Base-by-base conservation (phyloP, 1,284 basidiomycete genomes). In the Puccinia hordei region DNA sequence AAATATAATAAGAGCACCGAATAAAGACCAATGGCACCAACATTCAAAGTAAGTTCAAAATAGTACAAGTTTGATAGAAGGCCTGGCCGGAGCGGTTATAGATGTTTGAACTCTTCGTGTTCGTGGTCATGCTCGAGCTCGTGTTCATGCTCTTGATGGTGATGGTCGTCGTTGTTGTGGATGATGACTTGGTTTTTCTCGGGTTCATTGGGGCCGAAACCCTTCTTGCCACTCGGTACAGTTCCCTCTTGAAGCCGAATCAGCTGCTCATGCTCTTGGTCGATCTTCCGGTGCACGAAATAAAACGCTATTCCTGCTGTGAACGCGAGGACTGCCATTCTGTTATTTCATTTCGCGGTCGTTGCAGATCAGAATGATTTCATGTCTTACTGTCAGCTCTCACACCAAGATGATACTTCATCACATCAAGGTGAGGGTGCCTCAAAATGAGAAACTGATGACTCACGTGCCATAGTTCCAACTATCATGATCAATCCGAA, bases 381-480 rank as follows among this genome's bases (percentile, higher is more conserved):
- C 41, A 44, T 8, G 6, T 44, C 13, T 53, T 17, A 17, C 22
- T 4, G 53, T 55, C 53, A 55, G 53, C 24, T 24, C 24, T 55
- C 22, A 4, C 51, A n/a, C n/a, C n/a, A n/a, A n/a, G n/a, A n/a
- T n/a, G n/a, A n/a, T n/a, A n/a, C n/a, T n/a, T n/a, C 38, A 41
- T 41, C 38, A 41, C 38, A 41, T 41, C 61, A 51, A 72, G 22
- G n/a, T n/a, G n/a, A n/a, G n/a, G 3, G 51, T 27, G 6, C 24
- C n/a, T 38, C 66, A 69, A 69, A 12, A 5, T 41, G 35, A 69
- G 6, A 10, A 41, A n/a, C 2, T 44, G 1, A 49, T 46, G 49
- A 71, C 76, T 78, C n/a, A 78, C 76, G 77, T 80, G 15, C 68
- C 77, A 53, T 80, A 80, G 27, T 80, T 80, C 77, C 77, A 80